Base-by-base conservation (phyloP, 345 rosid species). In the Linum tenue region DNA sequence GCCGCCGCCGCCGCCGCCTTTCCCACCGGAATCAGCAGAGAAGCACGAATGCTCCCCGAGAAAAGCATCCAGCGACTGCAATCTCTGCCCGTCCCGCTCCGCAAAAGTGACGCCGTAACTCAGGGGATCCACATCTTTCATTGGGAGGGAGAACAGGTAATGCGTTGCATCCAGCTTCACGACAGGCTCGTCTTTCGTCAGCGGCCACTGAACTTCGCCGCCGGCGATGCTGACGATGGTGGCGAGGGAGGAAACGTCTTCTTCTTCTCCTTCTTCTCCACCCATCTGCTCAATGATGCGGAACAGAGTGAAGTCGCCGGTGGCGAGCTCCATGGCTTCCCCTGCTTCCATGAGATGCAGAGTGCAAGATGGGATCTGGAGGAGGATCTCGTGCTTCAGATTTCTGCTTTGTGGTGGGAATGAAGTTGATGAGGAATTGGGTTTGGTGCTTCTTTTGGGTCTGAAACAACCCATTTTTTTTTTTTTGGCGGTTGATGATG, bases 121-220 rank as follows among this genome's bases (percentile, higher is more conserved):
- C 73, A 92, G 77, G 39, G 91, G 90, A 59, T 83, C 86, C 0
- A 90, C 95, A 56, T 86, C 89, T 62, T 80, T 83, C 73, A 90
- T 85, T 11, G 95, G 96, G 66, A 92, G 72, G 0, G 97, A 83
- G 70, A 90, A 92, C 36, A 92, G 72, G 70, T 92, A 92, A 63
- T 90, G 87, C 60, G 76, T 73, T 31, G 80, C 55, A 55, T 84
- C 96, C 4, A 90, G 81, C 78, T 92, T 92, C 59, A 92, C 87
- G 1, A 86, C 97, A 0, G 98, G 91, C 79, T 92, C 97, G 68
- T 92, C 98, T 77, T 83, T 88, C 11, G 95, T 90, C 72, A 92
- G 70, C 0, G 96, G 97, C 95, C 97, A 90, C 67, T 85, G 92
- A 44, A 92, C 83, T 39, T 88, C 83, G 8, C 71, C 75, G 5